Evolutionary conservation across 2,329 filamentous ascomycete species (phyloP), one percentile per base, ranked within the genome.

Genomic region (Penicillium paneum): DNA sequence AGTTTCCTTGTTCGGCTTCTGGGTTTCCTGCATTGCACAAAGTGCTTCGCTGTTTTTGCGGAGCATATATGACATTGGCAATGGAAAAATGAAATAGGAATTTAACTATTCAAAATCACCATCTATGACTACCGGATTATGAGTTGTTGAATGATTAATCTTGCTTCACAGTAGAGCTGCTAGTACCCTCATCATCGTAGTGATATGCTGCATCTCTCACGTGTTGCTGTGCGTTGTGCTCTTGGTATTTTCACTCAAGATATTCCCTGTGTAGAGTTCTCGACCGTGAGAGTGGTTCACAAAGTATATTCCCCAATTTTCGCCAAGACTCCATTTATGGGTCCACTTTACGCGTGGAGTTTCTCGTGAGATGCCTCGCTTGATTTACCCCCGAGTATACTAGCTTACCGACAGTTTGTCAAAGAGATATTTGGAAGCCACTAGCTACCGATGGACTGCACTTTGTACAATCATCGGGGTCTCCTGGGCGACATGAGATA

Each of bases 61-160:
- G 66, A 66, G 67, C 64, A 67, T 61, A 68, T 68, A 72, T 70
- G 69, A 71, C 66, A 60, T 67, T 69, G 69, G 69, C 70, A 72
- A 71, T 72, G 71, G 69, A 68, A 68, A 72, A 71, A 71, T 72
- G 70, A 70, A 70, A 72, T 73, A 73, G 68, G 69, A 71, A 69
- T 71, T 72, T 64, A 72, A 67, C 63, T 58, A 66, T 67, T 68
- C 63, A 71, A 67, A 65, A 70, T 67, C 64, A 69, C 66, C 65
- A 43, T 59, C 57, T 50, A 70, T 70, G 69, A 69, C 64, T 69
- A 66, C 63, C 64, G 63, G 64, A 67, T 67, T 61, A 71, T 62
- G 68, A 69, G 65, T 67, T n/a, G 49, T 49, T 44, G 39, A 48
- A 47, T 59, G 29, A 52, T 51, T 8, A 28, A 41, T 28, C 17